phyloP scores from a whole-genome alignment of 441 rosid species.

The Daphne laureola region DNA sequence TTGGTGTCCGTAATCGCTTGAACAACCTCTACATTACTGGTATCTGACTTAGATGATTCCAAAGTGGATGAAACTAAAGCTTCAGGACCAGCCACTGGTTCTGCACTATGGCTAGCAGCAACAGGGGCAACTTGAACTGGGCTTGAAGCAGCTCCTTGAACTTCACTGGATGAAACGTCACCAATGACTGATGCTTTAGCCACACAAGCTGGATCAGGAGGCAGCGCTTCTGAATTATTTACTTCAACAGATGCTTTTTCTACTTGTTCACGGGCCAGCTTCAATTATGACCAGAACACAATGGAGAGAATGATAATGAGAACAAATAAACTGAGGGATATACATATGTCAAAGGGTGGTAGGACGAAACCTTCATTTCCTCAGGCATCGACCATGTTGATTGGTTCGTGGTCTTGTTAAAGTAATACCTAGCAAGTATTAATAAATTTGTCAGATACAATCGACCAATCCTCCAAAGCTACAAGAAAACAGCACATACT shows the following conservation, averaged over 20 bases:
- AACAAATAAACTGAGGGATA: constrained; percentile 7
- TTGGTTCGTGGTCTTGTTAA: constrained; percentile 61
- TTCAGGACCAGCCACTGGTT: constrained; percentile 28
- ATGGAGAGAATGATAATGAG: constrained; percentile 8
- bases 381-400: constrained; percentile 68
- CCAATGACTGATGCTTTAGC: constrained; percentile 28
- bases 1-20: constrained; percentile 22
- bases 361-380: constrained; percentile 53
- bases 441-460: constrained; percentile 12
- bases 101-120: constrained; percentile 21
- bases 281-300: constrained; percentile 12
- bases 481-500: constrained; percentile 33
- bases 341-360: constrained; percentile 8
- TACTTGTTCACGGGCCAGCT: constrained; percentile 66
- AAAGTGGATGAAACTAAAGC: constrained; percentile 26
- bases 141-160: constrained; percentile 27
- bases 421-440: constrained; percentile 43
- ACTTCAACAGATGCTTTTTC: constrained; percentile 30
- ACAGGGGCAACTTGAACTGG: constrained; percentile 31
- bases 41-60: constrained; percentile 22
- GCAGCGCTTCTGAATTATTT: constrained; percentile 26
- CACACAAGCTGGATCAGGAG: constrained; percentile 23
- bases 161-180: constrained; percentile 29
- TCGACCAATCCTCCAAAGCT: constrained; percentile 3
- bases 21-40: constrained; percentile 20